These are phyloP conservation scores for Pythium utonaiense DNA, from an alignment of 352 stramenopile genomes.

Conservation along the genomic window DNA sequence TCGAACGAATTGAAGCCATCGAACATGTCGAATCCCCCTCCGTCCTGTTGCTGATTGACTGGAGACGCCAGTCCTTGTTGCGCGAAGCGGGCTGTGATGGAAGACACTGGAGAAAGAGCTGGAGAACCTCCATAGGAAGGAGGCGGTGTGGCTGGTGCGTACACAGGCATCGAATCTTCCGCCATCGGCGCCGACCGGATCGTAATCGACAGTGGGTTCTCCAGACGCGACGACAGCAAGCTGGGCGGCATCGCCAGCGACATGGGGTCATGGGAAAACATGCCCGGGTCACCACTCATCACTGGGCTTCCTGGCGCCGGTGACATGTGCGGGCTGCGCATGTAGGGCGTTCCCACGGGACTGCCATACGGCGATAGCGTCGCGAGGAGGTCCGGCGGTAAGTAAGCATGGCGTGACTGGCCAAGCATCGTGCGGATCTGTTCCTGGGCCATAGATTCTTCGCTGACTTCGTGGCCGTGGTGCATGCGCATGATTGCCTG, in stretches of 20 bases:
- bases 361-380: slow-evolving; percentile 15
- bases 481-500: slow-evolving; percentile 75
- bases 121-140: slow-evolving; percentile 13
- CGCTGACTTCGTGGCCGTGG: slow-evolving; percentile 55
- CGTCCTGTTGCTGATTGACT: slow-evolving; percentile 2
- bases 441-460: slow-evolving; percentile 63
- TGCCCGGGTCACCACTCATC: background rate
- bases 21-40: slow-evolving; percentile 15
- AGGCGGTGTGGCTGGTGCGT: slow-evolving; percentile 14
- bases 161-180: slow-evolving; percentile 11
- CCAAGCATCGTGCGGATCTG: slow-evolving; percentile 38
- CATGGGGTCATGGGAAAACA: slow-evolving; percentile 13
- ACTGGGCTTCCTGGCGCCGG: slow-evolving; percentile 10
- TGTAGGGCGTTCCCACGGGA: slow-evolving; percentile 11
- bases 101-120: slow-evolving; percentile 12
- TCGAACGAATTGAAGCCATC: slow-evolving; percentile 29
- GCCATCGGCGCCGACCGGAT: slow-evolving; percentile 11
- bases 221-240: slow-evolving; percentile 4
- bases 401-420: slow-evolving; percentile 20
- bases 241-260: slow-evolving; percentile 8
- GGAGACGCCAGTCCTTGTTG: slow-evolving; percentile 1
- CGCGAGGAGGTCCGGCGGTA: slow-evolving; percentile 10
- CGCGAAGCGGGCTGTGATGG: slow-evolving; percentile 11
- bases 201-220: slow-evolving; percentile 16
- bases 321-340: slow-evolving; percentile 4